Base-by-base conservation (phyloP, 345 rosid genomes). In the Citrus sp. region DNA sequence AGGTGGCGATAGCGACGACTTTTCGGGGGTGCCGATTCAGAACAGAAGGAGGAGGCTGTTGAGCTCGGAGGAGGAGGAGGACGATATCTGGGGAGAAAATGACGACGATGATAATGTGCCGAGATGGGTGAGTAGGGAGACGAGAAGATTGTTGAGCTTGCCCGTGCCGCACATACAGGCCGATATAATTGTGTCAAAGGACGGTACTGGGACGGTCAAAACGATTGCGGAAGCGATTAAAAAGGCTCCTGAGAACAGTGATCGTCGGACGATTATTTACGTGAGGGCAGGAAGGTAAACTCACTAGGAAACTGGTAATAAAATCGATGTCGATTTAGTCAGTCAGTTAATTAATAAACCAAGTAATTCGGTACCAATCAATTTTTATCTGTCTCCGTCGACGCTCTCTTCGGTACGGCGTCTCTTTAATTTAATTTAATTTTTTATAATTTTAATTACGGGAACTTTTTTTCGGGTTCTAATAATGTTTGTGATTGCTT, bases 201-300 rank as follows among this genome's bases (percentile, higher is more conserved):
- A 88, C 75, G 99, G 99, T 14, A 94, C 85, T 79, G 99, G 98
- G 28, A 94, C 97, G 73, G 84, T 79, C 71, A 92, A 89, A 84
- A 96, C 98, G 71, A 90, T 96, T 37, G 25, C 90, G 30, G 98
- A 91, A 82, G 99, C 99, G 54, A 92, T 96, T 78, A 96, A 96
- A 87, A 90, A 85, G 80, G 97, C 90, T 77, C 98, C 98, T 46
- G 91, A 92, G 82, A 59, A 83, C 59, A 93, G 94, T 40, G 70
- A 49, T 42, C 92, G 92, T 80, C 93, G 99, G 74, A 87, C 84
- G 38, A 85, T 96, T 42, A 96, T 96, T 76, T 92, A 92, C 85
- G 97, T 96, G 68, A 89, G 72, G 83, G 98, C 99, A 78, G 99
- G 99, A 82, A 92, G 93, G 99, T 96, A 89, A 35, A 6, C 37